phyloP scores from a whole-genome alignment of 495 filamentous ascomycete genomes.

The Staphylotrichum longicolle region DNA sequence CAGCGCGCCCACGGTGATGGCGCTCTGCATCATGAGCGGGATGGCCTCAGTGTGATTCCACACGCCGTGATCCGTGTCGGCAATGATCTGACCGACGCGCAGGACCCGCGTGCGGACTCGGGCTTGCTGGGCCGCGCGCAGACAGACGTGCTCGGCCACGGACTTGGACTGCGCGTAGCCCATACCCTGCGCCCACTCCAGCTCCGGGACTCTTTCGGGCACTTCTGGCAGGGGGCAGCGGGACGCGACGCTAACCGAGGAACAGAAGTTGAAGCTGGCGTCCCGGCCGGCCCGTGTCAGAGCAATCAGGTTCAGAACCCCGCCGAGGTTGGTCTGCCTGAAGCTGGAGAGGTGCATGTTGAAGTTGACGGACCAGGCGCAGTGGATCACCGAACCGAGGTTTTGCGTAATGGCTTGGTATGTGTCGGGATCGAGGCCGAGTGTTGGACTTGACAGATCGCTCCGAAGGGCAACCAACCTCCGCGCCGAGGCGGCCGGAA shows the following conservation, averaged over 20 bases:
- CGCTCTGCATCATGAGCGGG: conserved; percentile 4
- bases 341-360: background rate
- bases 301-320: background rate
- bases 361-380: conserved; percentile 6
- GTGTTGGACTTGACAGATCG: background rate
- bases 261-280: conserved; percentile 1
- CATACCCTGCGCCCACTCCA: background rate
- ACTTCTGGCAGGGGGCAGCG: background rate
- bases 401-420: background rate
- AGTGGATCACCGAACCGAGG: background rate
- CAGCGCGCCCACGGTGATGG: background rate
- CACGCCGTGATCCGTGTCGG: conserved; percentile 1
- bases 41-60: conserved; percentile 9
- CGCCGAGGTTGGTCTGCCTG: background rate
- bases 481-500: background rate
- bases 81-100: conserved; percentile 7
- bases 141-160: background rate
- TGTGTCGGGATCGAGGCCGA: background rate
- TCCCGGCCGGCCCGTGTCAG: background rate
- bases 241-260: conserved; percentile 3
- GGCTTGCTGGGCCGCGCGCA: background rate
- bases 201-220: background rate
- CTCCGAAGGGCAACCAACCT: background rate
- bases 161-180: conserved; percentile 4
- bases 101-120: background rate